A percentile compares a stretch with the other conserved stretches of the same genome.
These are phyloP conservation scores for Mycosarcoma mackinlayi DNA, from an alignment of 1,284 basidiomycete species.

Conservation along the genomic window DNA sequence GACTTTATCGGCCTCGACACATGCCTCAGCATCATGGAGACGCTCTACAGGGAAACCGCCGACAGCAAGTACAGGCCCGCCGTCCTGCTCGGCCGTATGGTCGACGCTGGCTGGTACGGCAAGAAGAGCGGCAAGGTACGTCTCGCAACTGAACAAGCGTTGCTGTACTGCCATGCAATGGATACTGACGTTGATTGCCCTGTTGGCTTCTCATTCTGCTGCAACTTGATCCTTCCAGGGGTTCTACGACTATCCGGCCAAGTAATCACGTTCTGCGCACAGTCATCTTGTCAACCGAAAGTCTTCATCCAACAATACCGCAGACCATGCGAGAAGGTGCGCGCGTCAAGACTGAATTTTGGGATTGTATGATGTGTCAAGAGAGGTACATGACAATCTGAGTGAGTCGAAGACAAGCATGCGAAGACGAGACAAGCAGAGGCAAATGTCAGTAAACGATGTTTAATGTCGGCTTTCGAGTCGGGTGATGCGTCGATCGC, in stretches of 20 bases:
- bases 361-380: no score
- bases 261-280: conserved; percentile 11
- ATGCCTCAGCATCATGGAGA: conserved; percentile 70
- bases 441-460: conserved; percentile 1
- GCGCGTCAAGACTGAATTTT: background rate
- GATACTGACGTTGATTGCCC: background rate
- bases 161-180: background rate
- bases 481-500: no score
- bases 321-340: background rate
- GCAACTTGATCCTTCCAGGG: conserved; percentile 33
- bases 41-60: conserved; percentile 76
- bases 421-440: background rate
- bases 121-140: conserved; percentile 75
- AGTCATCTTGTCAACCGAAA: background rate
- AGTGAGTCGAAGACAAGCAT: background rate
- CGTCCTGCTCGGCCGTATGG: conserved; percentile 90
- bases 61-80: conserved; percentile 98
- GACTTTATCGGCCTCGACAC: conserved; percentile 88
- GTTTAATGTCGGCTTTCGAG: background rate
- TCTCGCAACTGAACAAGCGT: background rate
- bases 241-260: conserved; percentile 62
- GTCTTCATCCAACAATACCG: background rate
- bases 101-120: conserved; percentile 94
- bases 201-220: background rate
- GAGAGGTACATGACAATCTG: background rate